These are phyloP conservation scores for Magnusiomyces fungicola DNA, from an alignment of 1,139 yeast species.

Conservation along the genomic window DNA sequence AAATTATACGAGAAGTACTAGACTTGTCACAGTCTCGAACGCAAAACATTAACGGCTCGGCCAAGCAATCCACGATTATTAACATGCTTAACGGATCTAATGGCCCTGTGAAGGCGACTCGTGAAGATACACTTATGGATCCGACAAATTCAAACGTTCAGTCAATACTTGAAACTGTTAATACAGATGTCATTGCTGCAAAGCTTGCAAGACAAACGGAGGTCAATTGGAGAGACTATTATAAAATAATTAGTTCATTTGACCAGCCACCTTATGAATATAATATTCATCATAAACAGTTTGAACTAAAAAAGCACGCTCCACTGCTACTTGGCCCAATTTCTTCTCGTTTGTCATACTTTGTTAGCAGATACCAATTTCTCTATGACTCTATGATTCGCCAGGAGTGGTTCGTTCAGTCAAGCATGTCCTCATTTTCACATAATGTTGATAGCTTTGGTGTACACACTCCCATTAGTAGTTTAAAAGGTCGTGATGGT, in stretches of 20 bases:
- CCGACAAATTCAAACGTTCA: neutral
- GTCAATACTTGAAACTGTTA: neutral
- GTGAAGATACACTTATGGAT: neutral
- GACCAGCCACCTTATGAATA: conserved; percentile 62
- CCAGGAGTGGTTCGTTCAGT: conserved; percentile 57
- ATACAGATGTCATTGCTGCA: conserved; percentile 4
- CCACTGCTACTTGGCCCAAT: conserved; percentile 32
- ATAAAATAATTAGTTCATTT: conserved; percentile 55
- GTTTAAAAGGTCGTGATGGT: conserved; percentile 78
- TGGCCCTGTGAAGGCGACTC: neutral
- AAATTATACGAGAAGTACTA: conserved; percentile 51
- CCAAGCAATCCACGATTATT: conserved; percentile 4
- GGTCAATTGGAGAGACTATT: conserved; percentile 66
- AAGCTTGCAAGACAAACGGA: conserved; percentile 8
- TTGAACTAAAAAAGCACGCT: conserved; percentile 33
- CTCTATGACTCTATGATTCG: conserved; percentile 65
- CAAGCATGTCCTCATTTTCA: conserved; percentile 30
- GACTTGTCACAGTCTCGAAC: conserved; percentile 14
- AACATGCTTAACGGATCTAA: neutral
- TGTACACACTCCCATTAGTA: conserved; percentile 69
- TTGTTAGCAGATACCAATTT: conserved; percentile 48
- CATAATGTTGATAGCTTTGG: neutral
- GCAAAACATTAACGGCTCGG: conserved; percentile 3
- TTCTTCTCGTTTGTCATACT: conserved; percentile 30
- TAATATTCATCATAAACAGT: conserved; percentile 60